Percentiles rank a stretch among this genome's conserved stretches.
Evolutionary conservation across 2,329 filamentous ascomycete genomes (phyloP).

Genomic region (Cordyceps pruinosa): DNA sequence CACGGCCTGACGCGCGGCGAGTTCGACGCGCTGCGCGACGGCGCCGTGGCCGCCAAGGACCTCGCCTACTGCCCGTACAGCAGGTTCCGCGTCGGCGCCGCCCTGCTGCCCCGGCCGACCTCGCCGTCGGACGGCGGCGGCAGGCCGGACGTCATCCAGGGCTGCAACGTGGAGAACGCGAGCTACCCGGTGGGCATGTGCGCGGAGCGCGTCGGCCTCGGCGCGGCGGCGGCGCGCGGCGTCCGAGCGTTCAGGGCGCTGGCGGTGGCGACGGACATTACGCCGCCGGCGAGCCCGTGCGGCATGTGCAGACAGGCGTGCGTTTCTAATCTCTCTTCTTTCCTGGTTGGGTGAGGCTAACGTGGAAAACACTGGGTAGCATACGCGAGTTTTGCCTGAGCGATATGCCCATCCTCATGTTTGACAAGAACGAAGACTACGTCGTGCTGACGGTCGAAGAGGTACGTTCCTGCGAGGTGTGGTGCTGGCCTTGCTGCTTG

Average conservation of each 20-base stretch:
- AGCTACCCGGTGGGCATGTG: conserved; percentile 92
- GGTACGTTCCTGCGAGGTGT: conserved; percentile 33
- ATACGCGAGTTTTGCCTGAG: conserved; percentile 69
- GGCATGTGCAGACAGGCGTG: conserved; percentile 95
- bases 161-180: conserved; percentile 91
- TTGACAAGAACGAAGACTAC: conserved; percentile 71
- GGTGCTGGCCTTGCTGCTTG: not conserved
- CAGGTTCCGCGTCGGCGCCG: conserved; percentile 81
- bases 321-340: conserved; percentile 26
- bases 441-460: conserved; percentile 63
- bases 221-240: conserved; percentile 63
- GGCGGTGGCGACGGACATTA: conserved; percentile 76
- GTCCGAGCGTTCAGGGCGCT: conserved; percentile 63
- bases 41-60: conserved; percentile 64
- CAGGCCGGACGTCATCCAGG: conserved; percentile 30
- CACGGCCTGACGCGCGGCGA: conserved; percentile 53
- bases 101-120: conserved; percentile 61
- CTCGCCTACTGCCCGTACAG: conserved; percentile 91
- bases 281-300: conserved; percentile 67
- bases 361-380: conserved; percentile 30
- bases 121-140: conserved; percentile 32
- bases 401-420: conserved; percentile 82
- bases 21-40: conserved; percentile 54
- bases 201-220: conserved; percentile 85
- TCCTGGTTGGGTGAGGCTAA: not conserved